These are phyloP conservation scores for Neospora caninum DNA, from an alignment of 169 alveolate species.

Conservation along the genomic window DNA sequence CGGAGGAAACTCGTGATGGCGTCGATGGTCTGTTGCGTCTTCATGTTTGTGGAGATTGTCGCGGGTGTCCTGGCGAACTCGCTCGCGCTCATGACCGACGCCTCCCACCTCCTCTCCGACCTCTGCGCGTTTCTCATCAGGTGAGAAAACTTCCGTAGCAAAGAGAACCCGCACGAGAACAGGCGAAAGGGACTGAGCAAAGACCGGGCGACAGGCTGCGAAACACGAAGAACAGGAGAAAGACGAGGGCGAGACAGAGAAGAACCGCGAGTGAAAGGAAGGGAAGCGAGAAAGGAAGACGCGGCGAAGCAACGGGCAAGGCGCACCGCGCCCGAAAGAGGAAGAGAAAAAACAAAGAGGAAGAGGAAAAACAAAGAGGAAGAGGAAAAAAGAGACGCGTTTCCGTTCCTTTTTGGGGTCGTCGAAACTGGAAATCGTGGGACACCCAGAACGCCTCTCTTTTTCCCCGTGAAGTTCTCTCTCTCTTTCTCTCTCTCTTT, in stretches of 20 bases:
- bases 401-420: no score
- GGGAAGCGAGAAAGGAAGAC: no score
- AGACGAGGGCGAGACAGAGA: background rate
- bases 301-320: no score
- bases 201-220: background rate
- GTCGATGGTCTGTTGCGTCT: constrained; percentile 69
- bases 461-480: no score
- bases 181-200: background rate
- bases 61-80: constrained; percentile 90
- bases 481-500: no score
- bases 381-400: no score
- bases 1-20: constrained; percentile 63
- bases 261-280: no score
- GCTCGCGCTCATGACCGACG: constrained; percentile 92
- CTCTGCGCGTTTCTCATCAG: constrained; percentile 89
- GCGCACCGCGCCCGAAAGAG: no score
- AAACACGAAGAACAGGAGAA: background rate
- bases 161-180: background rate
- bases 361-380: no score
- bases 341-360: no score
- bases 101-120: constrained; percentile 96
- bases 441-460: no score
- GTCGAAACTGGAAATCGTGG: no score
- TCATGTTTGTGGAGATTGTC: constrained; percentile 83
- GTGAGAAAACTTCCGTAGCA: constrained; percentile 39